A percentile compares a stretch with the other conserved stretches of the same genome.
Evolutionary conservation across 228 moss, liverwort and hornwort species (phyloP).

Genomic region (Sphagnum magellanicum): DNA sequence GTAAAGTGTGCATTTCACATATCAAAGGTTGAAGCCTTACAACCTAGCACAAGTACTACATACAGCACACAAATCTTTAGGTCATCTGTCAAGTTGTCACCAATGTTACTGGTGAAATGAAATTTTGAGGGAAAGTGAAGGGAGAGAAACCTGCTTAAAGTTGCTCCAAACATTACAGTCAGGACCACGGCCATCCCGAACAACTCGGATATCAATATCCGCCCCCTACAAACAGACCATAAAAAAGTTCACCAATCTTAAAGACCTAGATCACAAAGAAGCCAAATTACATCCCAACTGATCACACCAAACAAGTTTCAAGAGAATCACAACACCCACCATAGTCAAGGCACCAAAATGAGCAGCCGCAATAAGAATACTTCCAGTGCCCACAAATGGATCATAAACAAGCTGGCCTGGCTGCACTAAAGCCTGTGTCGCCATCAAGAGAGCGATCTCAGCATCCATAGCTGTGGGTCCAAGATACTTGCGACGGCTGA

Average conservation of each 20-base stretch:
- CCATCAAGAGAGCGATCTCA: constrained; percentile 92
- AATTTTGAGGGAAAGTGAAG: neutral
- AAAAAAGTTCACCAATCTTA: too few relatives aligned
- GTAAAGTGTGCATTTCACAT: too few relatives aligned
- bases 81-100: too few relatives aligned
- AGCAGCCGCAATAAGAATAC: constrained; percentile 94
- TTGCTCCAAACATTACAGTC: constrained; percentile 96
- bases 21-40: neutral
- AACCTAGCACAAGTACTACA: neutral
- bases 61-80: neutral
- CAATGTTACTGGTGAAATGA: too few relatives aligned
- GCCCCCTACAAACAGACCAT: constrained; percentile 53
- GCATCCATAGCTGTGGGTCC: constrained; percentile 99
- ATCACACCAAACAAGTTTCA: constrained; percentile 5
- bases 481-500: constrained; percentile 75
- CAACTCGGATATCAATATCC: constrained; percentile 97
- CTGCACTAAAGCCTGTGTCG: constrained; percentile 83
- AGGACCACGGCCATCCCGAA: constrained; percentile 96
- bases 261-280: too few relatives aligned
- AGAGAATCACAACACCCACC: constrained; percentile 40
- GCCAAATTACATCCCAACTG: too few relatives aligned
- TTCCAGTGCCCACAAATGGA: constrained; percentile 99
- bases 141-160: constrained; percentile 73
- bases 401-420: constrained; percentile 93
- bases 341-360: constrained; percentile 95